Percentiles rank a stretch among this genome's conserved stretches.
These are phyloP conservation scores for Phytophthora hibernalis DNA, from an alignment of 352 stramenopile species.

Conservation along the genomic window DNA sequence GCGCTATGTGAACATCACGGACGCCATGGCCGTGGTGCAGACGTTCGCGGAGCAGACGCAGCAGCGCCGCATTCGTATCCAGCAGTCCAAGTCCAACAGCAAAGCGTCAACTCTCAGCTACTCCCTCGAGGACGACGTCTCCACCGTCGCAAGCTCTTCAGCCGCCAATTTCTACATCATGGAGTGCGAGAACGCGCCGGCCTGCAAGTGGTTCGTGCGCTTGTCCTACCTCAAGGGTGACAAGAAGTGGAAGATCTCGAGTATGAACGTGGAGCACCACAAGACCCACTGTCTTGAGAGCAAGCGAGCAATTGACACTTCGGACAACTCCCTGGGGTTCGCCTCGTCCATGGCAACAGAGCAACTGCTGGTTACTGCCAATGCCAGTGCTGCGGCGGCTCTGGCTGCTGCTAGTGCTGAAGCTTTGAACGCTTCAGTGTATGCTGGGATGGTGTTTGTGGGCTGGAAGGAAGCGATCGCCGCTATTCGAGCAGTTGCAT, in stretches of 20 bases:
- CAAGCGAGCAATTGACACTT: conserved; percentile 15
- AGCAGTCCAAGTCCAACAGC: conserved; percentile 43
- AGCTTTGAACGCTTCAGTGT: conserved; percentile 41
- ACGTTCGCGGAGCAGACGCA: conserved; percentile 64
- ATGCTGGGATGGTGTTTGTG: conserved; percentile 53
- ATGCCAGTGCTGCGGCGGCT: conserved; percentile 2
- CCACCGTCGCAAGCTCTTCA: conserved; percentile 9
- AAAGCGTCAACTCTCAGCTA: conserved; percentile 9
- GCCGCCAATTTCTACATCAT: conserved; percentile 56
- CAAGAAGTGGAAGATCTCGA: conserved; percentile 79
- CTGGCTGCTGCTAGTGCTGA: conserved; percentile 7
- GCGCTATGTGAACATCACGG: conserved; percentile 67
- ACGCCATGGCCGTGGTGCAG: conserved; percentile 69
- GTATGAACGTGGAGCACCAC: conserved; percentile 71
- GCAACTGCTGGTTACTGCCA: conserved; percentile 19
- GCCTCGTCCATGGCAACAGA: conserved; percentile 44
- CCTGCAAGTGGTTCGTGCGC: conserved; percentile 82
- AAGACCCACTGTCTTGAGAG: conserved; percentile 60
- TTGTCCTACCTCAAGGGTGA: conserved; percentile 69
- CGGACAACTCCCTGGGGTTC: conserved; percentile 28
- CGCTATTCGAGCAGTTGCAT: conserved; percentile 57
- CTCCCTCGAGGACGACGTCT: conserved; percentile 5
- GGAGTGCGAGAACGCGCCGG: conserved; percentile 68
- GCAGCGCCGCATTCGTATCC: conserved; percentile 57
- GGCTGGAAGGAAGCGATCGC: conserved; percentile 70